phyloP scores from a whole-genome alignment of 148 eudicot genomes.

The Camellia lanceoleosa region DNA sequence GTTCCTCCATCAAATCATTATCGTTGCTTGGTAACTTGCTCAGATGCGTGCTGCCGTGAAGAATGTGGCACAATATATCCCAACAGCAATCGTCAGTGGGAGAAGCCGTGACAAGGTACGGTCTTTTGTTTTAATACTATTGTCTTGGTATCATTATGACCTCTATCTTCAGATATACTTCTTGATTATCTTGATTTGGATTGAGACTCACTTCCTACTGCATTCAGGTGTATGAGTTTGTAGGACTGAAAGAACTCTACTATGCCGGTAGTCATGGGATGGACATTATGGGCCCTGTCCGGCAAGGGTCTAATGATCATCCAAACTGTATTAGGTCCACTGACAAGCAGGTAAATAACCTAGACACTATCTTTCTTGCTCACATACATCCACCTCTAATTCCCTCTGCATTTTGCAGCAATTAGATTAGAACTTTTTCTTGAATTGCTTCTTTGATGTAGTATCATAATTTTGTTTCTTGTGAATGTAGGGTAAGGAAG shows the following conservation, averaged over 20 bases:
- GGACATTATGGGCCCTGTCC: conserved; percentile 88
- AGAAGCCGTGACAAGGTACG: conserved; percentile 94
- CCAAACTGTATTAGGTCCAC: conserved; percentile 60
- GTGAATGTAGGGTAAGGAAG: conserved; percentile 68
- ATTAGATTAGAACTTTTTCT: background rate
- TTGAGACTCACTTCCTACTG: background rate
- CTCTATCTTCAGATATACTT: background rate
- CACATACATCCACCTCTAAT: background rate
- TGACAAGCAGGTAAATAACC: conserved; percentile 62
- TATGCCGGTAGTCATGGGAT: conserved; percentile 99
- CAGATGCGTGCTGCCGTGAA: conserved; percentile 91
- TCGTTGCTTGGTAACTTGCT: conserved; percentile 13
- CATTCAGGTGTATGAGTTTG: conserved; percentile 81
- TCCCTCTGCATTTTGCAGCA: background rate
- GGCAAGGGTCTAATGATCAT: conserved; percentile 47
- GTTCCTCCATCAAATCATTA: background rate
- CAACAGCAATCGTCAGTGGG: conserved; percentile 94
- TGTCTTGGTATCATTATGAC: conserved; percentile 5
- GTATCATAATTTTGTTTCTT: conserved; percentile 14
- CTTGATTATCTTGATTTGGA: background rate
- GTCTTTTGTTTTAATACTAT: background rate
- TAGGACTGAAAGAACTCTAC: conserved; percentile 78
- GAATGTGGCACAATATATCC: conserved; percentile 71
- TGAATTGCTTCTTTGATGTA: background rate
- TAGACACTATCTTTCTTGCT: conserved; percentile 2